Evolutionary conservation across 2,329 filamentous ascomycete genomes (phyloP).

Genomic region (Diaporthe nobilis): DNA sequence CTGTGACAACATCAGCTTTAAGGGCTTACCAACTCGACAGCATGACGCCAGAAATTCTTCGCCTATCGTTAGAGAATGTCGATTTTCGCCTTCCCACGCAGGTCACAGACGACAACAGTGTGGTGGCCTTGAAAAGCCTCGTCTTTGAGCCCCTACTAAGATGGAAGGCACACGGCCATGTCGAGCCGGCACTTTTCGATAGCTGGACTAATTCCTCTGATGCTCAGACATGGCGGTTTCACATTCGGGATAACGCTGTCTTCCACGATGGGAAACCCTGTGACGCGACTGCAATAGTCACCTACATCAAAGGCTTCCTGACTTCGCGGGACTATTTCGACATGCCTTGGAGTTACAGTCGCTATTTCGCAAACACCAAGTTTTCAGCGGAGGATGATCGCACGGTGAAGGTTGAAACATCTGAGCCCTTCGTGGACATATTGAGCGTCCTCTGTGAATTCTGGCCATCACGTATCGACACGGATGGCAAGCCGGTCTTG

Average conservation of each 20-base stretch:
- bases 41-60: background rate
- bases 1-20: background rate
- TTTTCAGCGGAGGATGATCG: background rate
- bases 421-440: background rate
- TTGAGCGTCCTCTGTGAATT: background rate
- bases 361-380: background rate
- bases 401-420: background rate
- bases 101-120: background rate
- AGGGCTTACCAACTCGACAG: background rate
- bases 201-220: background rate
- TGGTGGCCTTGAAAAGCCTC: background rate
- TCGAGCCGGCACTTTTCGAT: background rate
- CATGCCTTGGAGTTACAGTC: background rate
- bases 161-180: background rate
- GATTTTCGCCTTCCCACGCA: background rate
- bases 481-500: background rate
- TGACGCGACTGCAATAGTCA: background rate
- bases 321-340: background rate
- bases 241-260: background rate
- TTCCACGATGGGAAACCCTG: background rate
- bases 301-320: background rate
- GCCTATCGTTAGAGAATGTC: background rate
- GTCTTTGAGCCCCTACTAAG: background rate
- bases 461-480: background rate
- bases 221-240: background rate